Conservation (phyloP, 176 grass and related monocot genomes). For the Olyra latifolia region DNA sequence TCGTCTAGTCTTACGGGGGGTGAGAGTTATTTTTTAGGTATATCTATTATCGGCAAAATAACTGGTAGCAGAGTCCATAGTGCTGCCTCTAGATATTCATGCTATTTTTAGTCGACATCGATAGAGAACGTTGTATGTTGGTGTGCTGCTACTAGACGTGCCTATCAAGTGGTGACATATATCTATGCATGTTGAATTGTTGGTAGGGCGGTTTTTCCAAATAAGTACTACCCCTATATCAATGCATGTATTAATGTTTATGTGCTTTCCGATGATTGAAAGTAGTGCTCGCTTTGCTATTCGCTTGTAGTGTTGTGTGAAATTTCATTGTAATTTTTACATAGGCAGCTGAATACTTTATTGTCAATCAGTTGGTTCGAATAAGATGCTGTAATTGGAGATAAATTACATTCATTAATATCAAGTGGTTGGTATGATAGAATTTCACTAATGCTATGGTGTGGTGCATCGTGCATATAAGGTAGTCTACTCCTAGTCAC, state of each 20-base stretch:
- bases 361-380: background rate
- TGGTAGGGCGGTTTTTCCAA: background rate
- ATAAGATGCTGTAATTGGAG: background rate
- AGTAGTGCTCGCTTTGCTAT: background rate
- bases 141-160: background rate
- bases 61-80: background rate
- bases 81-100: background rate
- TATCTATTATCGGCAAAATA: background rate
- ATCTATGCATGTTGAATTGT: background rate
- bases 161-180: background rate
- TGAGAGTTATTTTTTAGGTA: background rate
- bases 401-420: slow-evolving; percentile 1
- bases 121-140: no score
- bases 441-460: no score
- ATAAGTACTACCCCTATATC: background rate
- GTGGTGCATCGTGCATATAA: background rate
- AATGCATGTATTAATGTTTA: background rate
- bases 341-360: background rate
- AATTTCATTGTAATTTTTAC: background rate
- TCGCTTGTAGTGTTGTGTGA: background rate
- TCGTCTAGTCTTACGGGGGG: background rate
- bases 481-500: background rate
- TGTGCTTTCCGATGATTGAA: background rate
- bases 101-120: slow-evolving; percentile 37
- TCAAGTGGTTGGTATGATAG: background rate